Conservation (phyloP, 176 grass and related monocot genomes). For the Rhynchospora tenuis region DNA sequence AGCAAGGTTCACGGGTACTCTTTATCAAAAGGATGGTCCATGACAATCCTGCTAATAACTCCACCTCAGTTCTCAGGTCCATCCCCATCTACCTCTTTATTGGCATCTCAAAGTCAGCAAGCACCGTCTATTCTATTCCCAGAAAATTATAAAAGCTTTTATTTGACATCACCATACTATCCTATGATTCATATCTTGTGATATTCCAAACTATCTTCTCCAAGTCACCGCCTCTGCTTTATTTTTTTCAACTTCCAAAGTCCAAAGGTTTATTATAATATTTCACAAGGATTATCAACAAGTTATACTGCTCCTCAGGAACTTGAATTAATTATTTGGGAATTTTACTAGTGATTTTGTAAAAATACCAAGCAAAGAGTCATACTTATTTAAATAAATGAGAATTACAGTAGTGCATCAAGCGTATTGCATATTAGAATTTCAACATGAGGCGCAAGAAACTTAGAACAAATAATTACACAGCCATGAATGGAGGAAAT, state of each 20-base stretch:
- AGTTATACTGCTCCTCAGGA: background rate
- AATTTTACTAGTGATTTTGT: background rate
- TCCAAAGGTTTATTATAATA: background rate
- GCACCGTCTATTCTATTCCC: background rate
- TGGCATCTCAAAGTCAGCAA: background rate
- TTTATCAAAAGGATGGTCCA: slow-evolving; percentile 5
- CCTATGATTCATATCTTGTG: background rate
- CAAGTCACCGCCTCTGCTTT: background rate
- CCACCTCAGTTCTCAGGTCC: background rate
- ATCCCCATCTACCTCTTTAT: background rate
- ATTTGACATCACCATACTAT: background rate
- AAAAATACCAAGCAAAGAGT: background rate
- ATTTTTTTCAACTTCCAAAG: background rate
- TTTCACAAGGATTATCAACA: background rate
- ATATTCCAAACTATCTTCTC: background rate
- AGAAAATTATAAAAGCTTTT: background rate
- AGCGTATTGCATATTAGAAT: no score
- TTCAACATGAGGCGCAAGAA: no score
- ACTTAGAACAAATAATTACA: no score
- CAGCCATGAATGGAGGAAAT: no score
- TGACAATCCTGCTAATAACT: background rate
- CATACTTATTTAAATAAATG: no score
- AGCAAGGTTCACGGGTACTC: background rate
- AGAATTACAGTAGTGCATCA: no score
- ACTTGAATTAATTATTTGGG: background rate